Base-by-base conservation (phyloP, 176 grass and related monocot species). In the Melocanna baccifera region DNA sequence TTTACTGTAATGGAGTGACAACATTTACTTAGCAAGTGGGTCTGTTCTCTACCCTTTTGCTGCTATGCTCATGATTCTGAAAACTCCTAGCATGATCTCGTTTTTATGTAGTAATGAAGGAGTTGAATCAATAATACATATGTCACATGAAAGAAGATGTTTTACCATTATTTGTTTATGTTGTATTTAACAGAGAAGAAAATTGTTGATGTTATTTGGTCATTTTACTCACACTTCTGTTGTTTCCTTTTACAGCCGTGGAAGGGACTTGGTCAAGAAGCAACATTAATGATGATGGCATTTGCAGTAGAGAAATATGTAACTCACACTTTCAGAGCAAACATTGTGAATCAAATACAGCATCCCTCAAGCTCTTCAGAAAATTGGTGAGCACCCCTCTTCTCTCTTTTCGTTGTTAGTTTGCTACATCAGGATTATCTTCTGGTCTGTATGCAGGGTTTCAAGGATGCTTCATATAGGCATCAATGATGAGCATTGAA, bases 271-370 rank as follows among this genome's bases (percentile, higher is more conserved):
- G 93, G 89, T 74, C 85, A 90, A 92, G 93, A 95, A 87, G 85
- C 86, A 63, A 68, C 78, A 47, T 72, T 95, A 48, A 69, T 88
- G 83, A 96, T 99, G 96, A 96, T 99, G 91, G 59, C 90, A 68
- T 96, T 96, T 96, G 82, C 91, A 62, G 59, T 89, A 45, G 87
- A 92, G 66, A 92, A 83, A 79, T 96, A 94, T 16, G 34, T 45
- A 62, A 96, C 96, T 86, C 85, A 90, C 68, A 93, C 86, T 72
- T 99, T 96, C 58, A 83, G 89, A 47, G 91, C 86, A 42, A 99
- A 98, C 94, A 96, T 99, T 84, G 89, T 46, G 91, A 94, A 76
- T 94, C 93, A 59, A 98, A 99, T 57, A 79, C 16, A 0, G 77
- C 93, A 92, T 99, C 96, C 0, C 84, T 95, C 73, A 89, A 92